Conservation (phyloP, 495 filamentous ascomycete genomes). For the Penicillium flavigenum region DNA sequence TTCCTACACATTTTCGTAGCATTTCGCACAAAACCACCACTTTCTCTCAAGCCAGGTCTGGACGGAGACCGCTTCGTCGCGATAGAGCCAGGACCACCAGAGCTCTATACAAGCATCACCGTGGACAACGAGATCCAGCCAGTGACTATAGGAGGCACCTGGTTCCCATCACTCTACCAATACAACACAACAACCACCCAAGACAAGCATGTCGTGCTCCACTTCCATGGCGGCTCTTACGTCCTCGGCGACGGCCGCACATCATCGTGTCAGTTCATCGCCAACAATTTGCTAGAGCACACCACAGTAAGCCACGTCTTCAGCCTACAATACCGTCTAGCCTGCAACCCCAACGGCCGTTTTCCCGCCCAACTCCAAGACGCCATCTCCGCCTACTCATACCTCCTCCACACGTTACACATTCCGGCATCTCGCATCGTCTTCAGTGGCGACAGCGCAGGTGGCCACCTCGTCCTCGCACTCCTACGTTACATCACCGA, state of each 20-base stretch:
- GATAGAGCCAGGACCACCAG: conserved; percentile 16
- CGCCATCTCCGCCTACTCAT: conserved; percentile 40
- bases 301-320: conserved; percentile 26
- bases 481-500: conserved; percentile 34
- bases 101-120: conserved; percentile 27
- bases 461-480: conserved; percentile 39
- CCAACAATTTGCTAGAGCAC: conserved; percentile 23
- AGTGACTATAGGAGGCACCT: conserved; percentile 30
- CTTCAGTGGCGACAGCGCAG: conserved; percentile 46
- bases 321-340: conserved; percentile 41
- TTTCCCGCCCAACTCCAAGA: conserved; percentile 51
- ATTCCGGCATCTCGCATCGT: conserved; percentile 37
- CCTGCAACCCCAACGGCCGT: conserved; percentile 29
- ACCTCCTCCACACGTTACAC: conserved; percentile 31
- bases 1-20: conserved; percentile 9
- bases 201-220: conserved; percentile 36
- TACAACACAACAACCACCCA: conserved; percentile 7
- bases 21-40: conserved; percentile 10
- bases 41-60: conserved; percentile 13
- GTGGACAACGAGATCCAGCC: conserved; percentile 27
- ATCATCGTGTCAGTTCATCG: conserved; percentile 25
- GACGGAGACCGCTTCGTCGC: conserved; percentile 21
- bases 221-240: conserved; percentile 54
- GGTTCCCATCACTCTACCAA: conserved; percentile 31
- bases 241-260: conserved; percentile 30